Conservation (phyloP, 257 asterid genomes). For the Cynanchum wilfordii region DNA sequence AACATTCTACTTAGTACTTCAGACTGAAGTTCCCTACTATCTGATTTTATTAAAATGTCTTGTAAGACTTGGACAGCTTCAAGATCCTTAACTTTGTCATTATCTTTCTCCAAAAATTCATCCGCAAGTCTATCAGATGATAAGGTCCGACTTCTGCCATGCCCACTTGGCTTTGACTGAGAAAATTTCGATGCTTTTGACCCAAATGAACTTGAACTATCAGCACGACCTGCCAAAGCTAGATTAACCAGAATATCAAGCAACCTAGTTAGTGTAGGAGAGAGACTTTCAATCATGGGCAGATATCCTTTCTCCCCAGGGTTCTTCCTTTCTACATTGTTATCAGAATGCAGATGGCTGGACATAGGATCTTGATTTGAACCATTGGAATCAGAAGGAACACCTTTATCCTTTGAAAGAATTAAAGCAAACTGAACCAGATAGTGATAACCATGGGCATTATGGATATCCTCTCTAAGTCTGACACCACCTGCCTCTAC, state of each 20-base stretch:
- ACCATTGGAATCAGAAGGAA: constrained; percentile 36
- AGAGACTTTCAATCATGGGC: constrained; percentile 44
- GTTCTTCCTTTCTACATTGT: constrained; percentile 29
- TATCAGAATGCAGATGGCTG: constrained; percentile 34
- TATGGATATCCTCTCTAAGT: constrained; percentile 95
- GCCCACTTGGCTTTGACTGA: constrained; percentile 54
- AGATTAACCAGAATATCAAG: constrained; percentile 82
- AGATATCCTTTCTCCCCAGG: constrained; percentile 36
- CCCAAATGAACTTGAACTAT: constrained; percentile 33
- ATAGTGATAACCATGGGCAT: constrained; percentile 97
- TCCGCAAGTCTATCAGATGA: constrained; percentile 69
- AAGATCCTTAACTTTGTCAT: constrained; percentile 80
- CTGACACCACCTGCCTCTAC: constrained; percentile 87
- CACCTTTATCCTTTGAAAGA: constrained; percentile 53
- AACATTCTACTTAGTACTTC: constrained; percentile 93
- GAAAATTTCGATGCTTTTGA: constrained; percentile 48
- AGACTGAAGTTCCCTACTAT: constrained; percentile 77
- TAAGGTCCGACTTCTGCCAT: constrained; percentile 62
- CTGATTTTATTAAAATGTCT: constrained; percentile 91
- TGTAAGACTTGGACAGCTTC: constrained; percentile 97
- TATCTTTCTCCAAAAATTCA: constrained; percentile 84
- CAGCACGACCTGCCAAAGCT: constrained; percentile 75
- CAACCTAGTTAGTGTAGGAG: constrained; percentile 83
- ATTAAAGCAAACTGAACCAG: constrained; percentile 92
- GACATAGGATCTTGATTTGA: constrained; percentile 42